These are phyloP conservation scores for Cyberlindnera misumaiensis DNA, from an alignment of 805 yeast species.

Conservation along the genomic window DNA sequence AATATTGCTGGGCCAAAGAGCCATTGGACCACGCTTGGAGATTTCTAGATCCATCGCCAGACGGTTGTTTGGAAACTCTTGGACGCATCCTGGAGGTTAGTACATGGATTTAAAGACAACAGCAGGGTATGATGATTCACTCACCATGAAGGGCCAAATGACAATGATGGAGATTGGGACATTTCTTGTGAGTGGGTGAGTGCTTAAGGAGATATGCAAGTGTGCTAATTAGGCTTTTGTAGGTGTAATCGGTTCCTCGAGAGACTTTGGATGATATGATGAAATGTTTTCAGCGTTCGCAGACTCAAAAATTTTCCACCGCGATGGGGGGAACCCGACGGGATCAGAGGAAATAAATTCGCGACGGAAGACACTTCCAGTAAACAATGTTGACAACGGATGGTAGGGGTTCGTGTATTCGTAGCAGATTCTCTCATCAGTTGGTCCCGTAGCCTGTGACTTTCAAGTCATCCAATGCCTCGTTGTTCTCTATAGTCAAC, in stretches of 20 bases:
- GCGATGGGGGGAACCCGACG: too few relatives aligned
- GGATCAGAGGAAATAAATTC: neutral
- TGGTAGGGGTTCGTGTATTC: too few relatives aligned
- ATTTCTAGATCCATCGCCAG: neutral
- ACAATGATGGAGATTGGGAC: constrained; percentile 25
- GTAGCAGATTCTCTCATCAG: too few relatives aligned
- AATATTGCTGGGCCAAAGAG: too few relatives aligned
- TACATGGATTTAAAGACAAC: neutral
- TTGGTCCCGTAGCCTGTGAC: neutral
- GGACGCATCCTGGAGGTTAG: constrained; percentile 27
- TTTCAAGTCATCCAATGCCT: constrained; percentile 14
- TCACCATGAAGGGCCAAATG: constrained; percentile 13
- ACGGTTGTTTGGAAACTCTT: constrained; percentile 14
- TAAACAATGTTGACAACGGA: too few relatives aligned
- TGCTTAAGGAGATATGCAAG: neutral
- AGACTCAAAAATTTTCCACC: constrained; percentile 1
- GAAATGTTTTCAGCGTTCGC: neutral
- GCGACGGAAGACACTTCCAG: too few relatives aligned
- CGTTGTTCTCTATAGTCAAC: constrained; percentile 34
- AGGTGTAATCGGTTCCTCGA: too few relatives aligned
- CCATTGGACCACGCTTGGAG: too few relatives aligned
- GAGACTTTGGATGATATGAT: too few relatives aligned
- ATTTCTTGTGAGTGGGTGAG: constrained; percentile 8
- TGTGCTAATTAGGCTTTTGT: too few relatives aligned
- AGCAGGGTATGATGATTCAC: neutral